phyloP scores from a whole-genome alignment of 169 alveolate genomes.

The Neospora caninum region DNA sequence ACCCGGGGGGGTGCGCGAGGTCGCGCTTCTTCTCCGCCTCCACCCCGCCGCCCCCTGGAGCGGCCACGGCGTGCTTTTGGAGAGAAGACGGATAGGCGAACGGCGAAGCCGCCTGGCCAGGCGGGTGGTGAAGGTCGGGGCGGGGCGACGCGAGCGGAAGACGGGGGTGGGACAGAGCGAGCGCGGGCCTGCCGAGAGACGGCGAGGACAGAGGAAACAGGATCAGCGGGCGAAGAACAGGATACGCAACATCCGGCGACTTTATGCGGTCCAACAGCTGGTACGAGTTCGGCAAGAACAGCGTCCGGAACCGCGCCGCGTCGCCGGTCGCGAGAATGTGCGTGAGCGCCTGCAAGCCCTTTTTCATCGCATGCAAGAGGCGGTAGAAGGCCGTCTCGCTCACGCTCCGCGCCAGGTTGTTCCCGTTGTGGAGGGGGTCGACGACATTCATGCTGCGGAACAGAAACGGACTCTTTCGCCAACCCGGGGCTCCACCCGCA shows the following conservation, averaged over 20 bases:
- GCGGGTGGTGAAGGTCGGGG: not conserved
- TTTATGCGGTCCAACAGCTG: not conserved
- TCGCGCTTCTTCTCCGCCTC: not conserved
- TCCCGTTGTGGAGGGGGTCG: constrained; percentile 65
- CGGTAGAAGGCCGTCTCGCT: constrained; percentile 65
- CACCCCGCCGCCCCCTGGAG: not conserved
- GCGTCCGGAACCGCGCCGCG: not conserved
- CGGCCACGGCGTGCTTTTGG: not conserved
- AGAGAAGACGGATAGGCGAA: not conserved
- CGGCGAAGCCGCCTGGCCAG: not conserved
- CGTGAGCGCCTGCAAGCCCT: constrained; percentile 60
- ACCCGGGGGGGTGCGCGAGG: not conserved
- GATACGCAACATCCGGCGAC: not conserved
- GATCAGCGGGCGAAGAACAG: not conserved
- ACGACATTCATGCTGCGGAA: constrained; percentile 68
- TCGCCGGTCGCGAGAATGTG: not conserved
- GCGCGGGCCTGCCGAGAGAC: not conserved
- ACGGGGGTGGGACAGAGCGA: not conserved
- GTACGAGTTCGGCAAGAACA: constrained; percentile 13
- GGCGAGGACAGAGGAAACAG: not conserved
- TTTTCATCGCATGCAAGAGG: constrained; percentile 57
- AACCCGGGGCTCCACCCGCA: constrained; percentile 3
- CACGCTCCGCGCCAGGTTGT: constrained; percentile 69
- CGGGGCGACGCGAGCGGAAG: not conserved
- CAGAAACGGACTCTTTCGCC: constrained; percentile 57